phyloP scores from a whole-genome alignment of 345 rosid genomes.

The Eucalyptus regnans region DNA sequence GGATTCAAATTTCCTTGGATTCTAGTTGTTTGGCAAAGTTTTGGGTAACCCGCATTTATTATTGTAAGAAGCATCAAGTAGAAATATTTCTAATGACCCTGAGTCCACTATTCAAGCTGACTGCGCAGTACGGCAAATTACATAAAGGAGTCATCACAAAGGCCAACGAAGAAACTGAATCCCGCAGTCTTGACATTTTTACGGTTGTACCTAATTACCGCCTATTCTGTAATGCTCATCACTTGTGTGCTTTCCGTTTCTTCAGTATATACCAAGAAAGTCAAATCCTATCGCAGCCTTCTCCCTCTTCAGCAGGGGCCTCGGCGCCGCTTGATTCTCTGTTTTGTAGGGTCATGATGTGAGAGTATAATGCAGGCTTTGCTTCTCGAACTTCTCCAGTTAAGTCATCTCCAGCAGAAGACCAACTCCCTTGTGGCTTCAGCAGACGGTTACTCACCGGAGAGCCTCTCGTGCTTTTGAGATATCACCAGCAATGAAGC shows the following conservation, averaged over 20 bases:
- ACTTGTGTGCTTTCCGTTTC: not conserved
- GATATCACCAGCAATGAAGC: conserved; percentile 54
- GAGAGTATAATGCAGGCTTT: not conserved
- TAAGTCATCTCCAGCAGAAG: not conserved
- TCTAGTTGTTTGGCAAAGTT: not conserved
- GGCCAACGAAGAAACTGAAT: not conserved
- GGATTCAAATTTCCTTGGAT: not conserved
- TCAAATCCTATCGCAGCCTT: not conserved
- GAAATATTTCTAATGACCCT: not conserved
- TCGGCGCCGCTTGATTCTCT: not conserved
- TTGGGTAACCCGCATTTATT: not conserved
- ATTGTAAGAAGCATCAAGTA: not conserved
- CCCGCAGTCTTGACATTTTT: not conserved
- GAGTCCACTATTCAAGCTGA: not conserved
- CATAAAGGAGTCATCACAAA: not conserved
- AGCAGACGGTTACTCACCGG: not conserved
- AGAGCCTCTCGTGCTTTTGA: conserved; percentile 20
- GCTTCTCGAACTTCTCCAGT: not conserved
- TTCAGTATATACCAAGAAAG: not conserved
- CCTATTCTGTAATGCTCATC: not conserved
- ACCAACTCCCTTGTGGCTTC: not conserved
- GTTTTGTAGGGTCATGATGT: not conserved
- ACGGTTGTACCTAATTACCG: not conserved
- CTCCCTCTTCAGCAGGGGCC: not conserved
- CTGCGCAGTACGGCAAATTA: not conserved